Percentiles rank a stretch among this genome's conserved stretches.
phyloP scores from a whole-genome alignment of 352 stramenopile genomes.

The Globisporangium radiosum region DNA sequence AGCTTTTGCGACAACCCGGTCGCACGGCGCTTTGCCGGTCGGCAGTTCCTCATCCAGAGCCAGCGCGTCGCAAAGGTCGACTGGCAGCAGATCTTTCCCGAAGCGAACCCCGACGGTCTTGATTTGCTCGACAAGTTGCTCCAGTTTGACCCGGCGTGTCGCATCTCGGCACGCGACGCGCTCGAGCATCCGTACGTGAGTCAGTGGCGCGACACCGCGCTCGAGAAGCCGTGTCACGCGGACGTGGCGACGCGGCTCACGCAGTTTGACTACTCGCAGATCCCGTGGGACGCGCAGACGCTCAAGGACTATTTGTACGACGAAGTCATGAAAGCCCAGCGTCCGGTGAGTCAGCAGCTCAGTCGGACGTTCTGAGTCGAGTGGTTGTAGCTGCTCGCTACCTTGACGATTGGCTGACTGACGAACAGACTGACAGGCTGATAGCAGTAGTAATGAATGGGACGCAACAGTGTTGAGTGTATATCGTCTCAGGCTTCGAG shows the following conservation, averaged over 20 bases:
- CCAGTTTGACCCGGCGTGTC: slow-evolving; percentile 81
- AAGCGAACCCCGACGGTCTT: slow-evolving; percentile 80
- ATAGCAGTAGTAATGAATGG: neutral
- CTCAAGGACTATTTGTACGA: slow-evolving; percentile 80
- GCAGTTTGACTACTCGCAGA: slow-evolving; percentile 72
- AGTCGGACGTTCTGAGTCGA: neutral
- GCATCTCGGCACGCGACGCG: slow-evolving; percentile 80
- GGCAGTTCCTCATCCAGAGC: slow-evolving; percentile 76
- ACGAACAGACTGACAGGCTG: slow-evolving; percentile 1
- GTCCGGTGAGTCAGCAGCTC: slow-evolving; percentile 1
- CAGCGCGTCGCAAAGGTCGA: slow-evolving; percentile 66
- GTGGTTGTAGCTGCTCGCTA: neutral
- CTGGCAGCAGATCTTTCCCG: slow-evolving; percentile 70
- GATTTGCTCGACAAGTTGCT: slow-evolving; percentile 84
- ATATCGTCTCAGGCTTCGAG: neutral
- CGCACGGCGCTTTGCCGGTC: slow-evolving; percentile 71
- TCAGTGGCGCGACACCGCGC: slow-evolving; percentile 58
- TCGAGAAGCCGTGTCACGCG: slow-evolving; percentile 49
- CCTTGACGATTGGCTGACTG: neutral
- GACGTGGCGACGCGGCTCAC: slow-evolving; percentile 50
- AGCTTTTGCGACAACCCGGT: slow-evolving; percentile 84
- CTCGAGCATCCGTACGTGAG: slow-evolving; percentile 88
- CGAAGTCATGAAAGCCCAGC: slow-evolving; percentile 73
- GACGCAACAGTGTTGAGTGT: neutral
- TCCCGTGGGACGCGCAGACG: slow-evolving; percentile 59